Base-by-base conservation (phyloP, 73 alveolate species). In the Paramecium primaurelia region DNA sequence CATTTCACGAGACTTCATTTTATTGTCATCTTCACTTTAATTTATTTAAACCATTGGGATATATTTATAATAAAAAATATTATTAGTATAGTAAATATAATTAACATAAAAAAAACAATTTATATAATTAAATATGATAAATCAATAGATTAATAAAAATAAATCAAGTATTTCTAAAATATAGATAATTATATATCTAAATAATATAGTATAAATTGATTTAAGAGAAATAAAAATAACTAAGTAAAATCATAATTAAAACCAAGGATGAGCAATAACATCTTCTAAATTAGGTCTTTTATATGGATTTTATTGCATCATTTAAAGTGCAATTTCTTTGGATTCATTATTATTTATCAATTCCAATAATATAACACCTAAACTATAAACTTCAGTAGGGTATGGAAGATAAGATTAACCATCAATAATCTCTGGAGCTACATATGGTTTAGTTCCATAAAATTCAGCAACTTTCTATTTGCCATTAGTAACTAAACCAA, bases 381-480 rank as follows among this genome's bases (percentile, higher is more conserved):
- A 26, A 47, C 91, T 80, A 26, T 80, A 80, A 11, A 49, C 45
- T 28, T 80, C 91, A 8, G 73, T 42, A 11, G 91, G 91, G 12
- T 45, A 49, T 9, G 77, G 77, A 47, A 40, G 58, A 49, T 80
- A 80, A 4, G 91, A 44, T 22, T 28, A 44, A 10, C 91, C 91
- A 80, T 80, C 91, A 10, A 26, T 8, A 12, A 80, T 80, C 26
- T 80, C 91, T 42, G 91, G 91, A 20, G 91, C 77, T 4, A 80
- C 73, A 47, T 80, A 80, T 14, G 91, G 91, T 80, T 80, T 28
- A 44, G 91, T 80, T 25, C 91, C 91, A 80, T 11, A 80, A 49
- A 44, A 80, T 22, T 80, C 91, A 80, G 71, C 8, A 8, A 80
- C 11, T 80, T 80, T 80, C 20, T 80, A 26, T 45, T 47, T 80